Conservation (phyloP, 495 filamentous ascomycete species). For the Penicillium herquei region DNA sequence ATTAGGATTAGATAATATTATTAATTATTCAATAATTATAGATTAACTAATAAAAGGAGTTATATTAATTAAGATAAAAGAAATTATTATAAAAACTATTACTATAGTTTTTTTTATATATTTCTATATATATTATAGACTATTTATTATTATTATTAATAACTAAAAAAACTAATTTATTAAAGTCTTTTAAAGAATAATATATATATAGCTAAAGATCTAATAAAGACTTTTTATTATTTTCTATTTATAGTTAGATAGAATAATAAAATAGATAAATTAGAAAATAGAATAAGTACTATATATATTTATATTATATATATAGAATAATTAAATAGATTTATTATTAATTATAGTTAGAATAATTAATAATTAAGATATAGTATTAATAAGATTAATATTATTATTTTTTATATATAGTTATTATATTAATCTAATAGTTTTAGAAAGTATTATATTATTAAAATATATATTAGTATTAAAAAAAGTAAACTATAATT, state of each 20-base stretch:
- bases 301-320: neutral
- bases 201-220: too few relatives aligned
- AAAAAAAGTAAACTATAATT: neutral
- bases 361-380: neutral
- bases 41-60: neutral
- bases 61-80: neutral
- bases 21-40: neutral
- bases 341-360: neutral
- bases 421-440: neutral
- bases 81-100: neutral
- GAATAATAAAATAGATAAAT: neutral
- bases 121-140: neutral
- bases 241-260: neutral
- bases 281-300: neutral
- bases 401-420: neutral
- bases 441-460: neutral
- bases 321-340: neutral
- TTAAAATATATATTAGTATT: neutral
- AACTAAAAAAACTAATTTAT: too few relatives aligned
- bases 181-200: too few relatives aligned
- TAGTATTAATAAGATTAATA: neutral
- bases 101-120: neutral
- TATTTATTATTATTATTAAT: too few relatives aligned
- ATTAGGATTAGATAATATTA: neutral
- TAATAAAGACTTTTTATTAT: neutral